Evolutionary conservation across 1,139 yeast genomes (phyloP).

Genomic region (Fermentozyma sake): DNA sequence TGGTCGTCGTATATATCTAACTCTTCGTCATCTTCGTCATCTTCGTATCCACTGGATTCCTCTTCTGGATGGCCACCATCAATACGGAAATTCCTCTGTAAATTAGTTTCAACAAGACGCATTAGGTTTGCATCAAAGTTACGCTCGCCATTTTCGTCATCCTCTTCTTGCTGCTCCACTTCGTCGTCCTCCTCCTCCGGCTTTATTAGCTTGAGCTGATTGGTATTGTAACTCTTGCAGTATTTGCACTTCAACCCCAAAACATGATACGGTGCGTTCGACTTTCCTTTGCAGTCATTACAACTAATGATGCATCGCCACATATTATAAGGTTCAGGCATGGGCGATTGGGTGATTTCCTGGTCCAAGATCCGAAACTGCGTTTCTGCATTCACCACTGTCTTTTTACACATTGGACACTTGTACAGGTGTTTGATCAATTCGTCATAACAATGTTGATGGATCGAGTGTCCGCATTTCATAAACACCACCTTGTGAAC

Average conservation of each 20-base stretch:
- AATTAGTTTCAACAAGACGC: constrained; percentile 32
- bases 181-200: constrained; percentile 47
- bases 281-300: constrained; percentile 85
- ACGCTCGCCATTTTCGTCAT: constrained; percentile 10
- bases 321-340: constrained; percentile 72
- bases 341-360: constrained; percentile 70
- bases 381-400: constrained; percentile 82
- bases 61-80: constrained; percentile 15
- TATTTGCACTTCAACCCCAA: constrained; percentile 83
- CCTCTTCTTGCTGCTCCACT: too few species aligned
- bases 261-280: constrained; percentile 74
- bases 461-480: constrained; percentile 95
- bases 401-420: constrained; percentile 86
- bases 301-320: constrained; percentile 82
- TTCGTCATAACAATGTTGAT: constrained; percentile 77
- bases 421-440: constrained; percentile 77
- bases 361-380: constrained; percentile 81
- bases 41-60: constrained; percentile 14
- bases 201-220: constrained; percentile 60
- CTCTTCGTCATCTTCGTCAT: constrained; percentile 20
- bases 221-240: constrained; percentile 83
- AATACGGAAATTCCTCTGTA: constrained; percentile 36
- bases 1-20: constrained; percentile 15
- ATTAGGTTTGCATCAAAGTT: constrained; percentile 18
- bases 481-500: constrained; percentile 81